Conservation (phyloP, 768 basidiomycete species). For the Serendipita vermifera region DNA sequence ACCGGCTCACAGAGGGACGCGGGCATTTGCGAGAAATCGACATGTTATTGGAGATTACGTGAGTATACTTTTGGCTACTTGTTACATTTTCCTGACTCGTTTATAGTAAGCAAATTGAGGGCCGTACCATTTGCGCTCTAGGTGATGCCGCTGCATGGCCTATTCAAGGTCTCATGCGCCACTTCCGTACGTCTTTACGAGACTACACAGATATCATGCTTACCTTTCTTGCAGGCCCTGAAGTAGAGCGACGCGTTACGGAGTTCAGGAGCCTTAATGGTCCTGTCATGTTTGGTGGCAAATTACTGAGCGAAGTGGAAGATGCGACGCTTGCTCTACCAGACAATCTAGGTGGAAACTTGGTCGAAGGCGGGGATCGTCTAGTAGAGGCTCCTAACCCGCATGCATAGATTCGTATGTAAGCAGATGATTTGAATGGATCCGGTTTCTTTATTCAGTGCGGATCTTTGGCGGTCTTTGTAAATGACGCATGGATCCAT, state of each 20-base stretch:
- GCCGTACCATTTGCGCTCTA: constrained; percentile 91
- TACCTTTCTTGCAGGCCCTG: constrained; percentile 35
- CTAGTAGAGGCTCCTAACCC: not conserved
- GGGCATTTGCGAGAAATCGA: constrained; percentile 91
- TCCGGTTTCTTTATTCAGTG: too few relatives aligned
- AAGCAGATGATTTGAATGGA: too few relatives aligned
- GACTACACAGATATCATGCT: not conserved
- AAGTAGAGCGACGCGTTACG: constrained; percentile 80
- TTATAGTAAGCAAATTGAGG: constrained; percentile 84
- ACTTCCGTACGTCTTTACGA: constrained; percentile 50
- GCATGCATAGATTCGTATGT: too few relatives aligned
- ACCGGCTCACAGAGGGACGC: constrained; percentile 84
- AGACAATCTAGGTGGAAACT: constrained; percentile 50
- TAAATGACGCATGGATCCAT: too few relatives aligned
- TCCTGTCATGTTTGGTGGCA: constrained; percentile 79
- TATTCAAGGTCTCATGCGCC: constrained; percentile 93
- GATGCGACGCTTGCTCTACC: constrained; percentile 52
- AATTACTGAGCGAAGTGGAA: constrained; percentile 52
- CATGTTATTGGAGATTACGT: constrained; percentile 94
- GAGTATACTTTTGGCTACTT: constrained; percentile 19
- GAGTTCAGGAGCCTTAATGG: constrained; percentile 64
- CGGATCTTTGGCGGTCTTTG: too few relatives aligned
- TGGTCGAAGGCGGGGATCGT: constrained; percentile 9
- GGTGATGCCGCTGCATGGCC: constrained; percentile 99
- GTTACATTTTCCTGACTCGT: not conserved